These are phyloP conservation scores for Myriosclerotinia scirpicola DNA, from an alignment of 2,329 filamentous ascomycete genomes.

Conservation along the genomic window DNA sequence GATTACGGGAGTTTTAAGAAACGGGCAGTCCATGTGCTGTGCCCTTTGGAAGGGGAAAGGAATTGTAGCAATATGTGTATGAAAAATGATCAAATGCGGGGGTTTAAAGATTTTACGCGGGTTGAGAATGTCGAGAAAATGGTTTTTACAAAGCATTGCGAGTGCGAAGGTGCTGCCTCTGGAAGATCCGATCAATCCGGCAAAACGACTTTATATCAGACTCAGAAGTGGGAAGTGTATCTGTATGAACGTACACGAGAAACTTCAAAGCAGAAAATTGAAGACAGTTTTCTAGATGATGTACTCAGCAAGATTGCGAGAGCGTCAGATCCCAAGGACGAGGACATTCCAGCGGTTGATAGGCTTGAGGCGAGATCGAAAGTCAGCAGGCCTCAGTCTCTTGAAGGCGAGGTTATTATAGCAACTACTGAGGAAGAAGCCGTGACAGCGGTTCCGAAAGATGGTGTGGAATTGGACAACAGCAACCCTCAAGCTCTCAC, in stretches of 20 bases:
- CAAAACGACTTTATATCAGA: not conserved
- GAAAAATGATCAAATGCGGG: not conserved
- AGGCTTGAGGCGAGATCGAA: not conserved
- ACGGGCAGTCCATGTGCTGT: not conserved
- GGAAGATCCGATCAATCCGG: not conserved
- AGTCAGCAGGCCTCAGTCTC: not conserved
- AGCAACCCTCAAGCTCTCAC: too few relatives aligned
- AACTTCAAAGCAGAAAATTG: not conserved
- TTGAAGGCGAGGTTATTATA: not conserved
- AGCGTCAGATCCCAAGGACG: not conserved
- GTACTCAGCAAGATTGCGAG: not conserved
- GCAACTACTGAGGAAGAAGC: too few relatives aligned
- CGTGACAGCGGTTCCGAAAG: not conserved
- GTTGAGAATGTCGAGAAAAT: not conserved
- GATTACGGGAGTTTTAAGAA: not conserved
- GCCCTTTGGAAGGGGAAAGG: not conserved
- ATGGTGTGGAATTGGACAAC: not conserved
- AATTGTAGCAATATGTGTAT: not conserved
- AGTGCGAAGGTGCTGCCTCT: not conserved
- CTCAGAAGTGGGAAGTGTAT: not conserved
- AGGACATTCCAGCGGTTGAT: not conserved
- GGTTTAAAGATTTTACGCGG: not conserved
- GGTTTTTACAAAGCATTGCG: not conserved
- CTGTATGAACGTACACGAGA: not conserved
- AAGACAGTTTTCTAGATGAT: accelerated